Base-by-base conservation (phyloP, 1,284 basidiomycete genomes). In the Laetiporus sulphureus region DNA sequence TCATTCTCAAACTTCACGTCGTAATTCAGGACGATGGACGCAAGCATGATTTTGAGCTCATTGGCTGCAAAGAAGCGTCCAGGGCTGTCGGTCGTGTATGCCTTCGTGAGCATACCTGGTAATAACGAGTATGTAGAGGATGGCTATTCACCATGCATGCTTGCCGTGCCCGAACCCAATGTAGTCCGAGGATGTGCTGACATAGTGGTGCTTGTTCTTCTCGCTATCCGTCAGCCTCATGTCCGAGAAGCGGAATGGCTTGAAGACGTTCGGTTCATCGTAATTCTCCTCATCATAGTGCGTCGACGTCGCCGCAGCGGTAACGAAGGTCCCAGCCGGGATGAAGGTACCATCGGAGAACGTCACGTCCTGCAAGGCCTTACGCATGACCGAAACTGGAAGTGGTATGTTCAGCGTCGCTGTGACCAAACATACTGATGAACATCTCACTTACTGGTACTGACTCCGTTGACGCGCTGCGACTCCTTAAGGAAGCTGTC, bases 401-500 rank as follows among this genome's bases (percentile, higher is more conserved):
- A 40, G 2, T 19, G 29, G 25, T 13, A 22, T 32, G 4, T 18
- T 7, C 18, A 18, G 2, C 12, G 3, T 20, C 30, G 3, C 19
- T 29, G n/a, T 22, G 12, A 7, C n/a, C 5, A n/a, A 2, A 27
- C 3, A 10, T 20, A 27, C 3, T 24, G 6, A 29, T 19, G 15
- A 4, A 24, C 5, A 32, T 16, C 13, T 13, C 1, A 51, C 55
- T 30, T 36, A 62, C 57, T 39, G 18, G 42, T 27, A 38, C 43
- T 52, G 19, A 63, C 49, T 0, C 63, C 65, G 32, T 64, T 64
- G 27, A 63, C 44, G 10, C 73, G 61, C 45, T 66, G 64, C 0
- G 67, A 65, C 50, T 77, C 74, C 38, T 68, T 66, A 34, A 79
- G 46, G 51, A 78, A 73, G 46, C 73, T 76, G 49, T 78, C 75